Evolutionary conservation across 1,284 basidiomycete species (phyloP), one percentile per base, ranked within the genome.

Genomic region (Leucoagaricus sp.): DNA sequence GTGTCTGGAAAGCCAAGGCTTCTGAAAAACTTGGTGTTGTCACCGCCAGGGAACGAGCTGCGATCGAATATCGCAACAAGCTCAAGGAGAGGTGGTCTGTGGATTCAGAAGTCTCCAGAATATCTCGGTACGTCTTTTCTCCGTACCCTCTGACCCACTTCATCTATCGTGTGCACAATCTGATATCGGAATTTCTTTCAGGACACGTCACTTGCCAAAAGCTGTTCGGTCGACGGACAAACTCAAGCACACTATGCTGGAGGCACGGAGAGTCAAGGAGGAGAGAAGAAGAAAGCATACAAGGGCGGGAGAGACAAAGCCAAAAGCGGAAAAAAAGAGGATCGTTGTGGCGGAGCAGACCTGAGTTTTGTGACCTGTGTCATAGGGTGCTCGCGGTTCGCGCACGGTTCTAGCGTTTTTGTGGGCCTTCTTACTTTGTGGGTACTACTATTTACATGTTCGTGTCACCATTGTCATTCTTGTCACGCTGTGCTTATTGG

Each of bases 1-100:
- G 96, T 41, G 84, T 99, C 65, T 99, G 97, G 97, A 99, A 99
- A 72, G 85, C 93, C 12, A 87, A 89, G 57, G 94, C 96, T 1
- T 89, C 91, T 1, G 95, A 97, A 63, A 97, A 94, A 72, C 79
- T 99, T 28, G 97, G 96, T 4, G 83, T 97, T 51, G 79, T 97
- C 61, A 94, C 92, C 50, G 89, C 92, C n/a, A 85, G 94, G 58
- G 96, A 99, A 71, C 85, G 93, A 54, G 93, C 94, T 7, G 86
- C 90, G 17, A 91, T 96, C 64, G 96, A 99, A 71, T 98, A 99
- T 75, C 81, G 96, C 29, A 89, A 94, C 56, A 90, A 84, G 61
- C 84, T 99, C 59, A 87, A 91, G 65, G 85, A 94, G 65, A 83
- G 92, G 67, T 99, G 96, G 96, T 89, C 88, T 68, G 80, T 86